phyloP scores from a whole-genome alignment of 306 rosid genomes.

The Glycyrrhiza uralensis region DNA sequence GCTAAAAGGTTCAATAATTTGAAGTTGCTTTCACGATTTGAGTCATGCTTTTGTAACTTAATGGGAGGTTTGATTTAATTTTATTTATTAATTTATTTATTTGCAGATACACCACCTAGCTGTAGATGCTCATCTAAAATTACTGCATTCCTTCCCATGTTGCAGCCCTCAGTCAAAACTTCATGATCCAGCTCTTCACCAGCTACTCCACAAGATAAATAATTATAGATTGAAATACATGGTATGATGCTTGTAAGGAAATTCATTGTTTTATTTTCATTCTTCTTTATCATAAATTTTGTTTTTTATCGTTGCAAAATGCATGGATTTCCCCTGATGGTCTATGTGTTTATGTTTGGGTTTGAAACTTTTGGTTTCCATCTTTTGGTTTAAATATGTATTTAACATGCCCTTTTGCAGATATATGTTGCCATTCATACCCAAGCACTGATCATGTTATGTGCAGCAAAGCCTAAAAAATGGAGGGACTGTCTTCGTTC shows the following conservation, averaged over 20 bases:
- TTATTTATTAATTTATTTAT: slow-evolving; percentile 11
- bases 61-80: background rate
- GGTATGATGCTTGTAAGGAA: slow-evolving; percentile 5
- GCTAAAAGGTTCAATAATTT: slow-evolving; percentile 64
- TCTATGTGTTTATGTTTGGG: too few relatives aligned
- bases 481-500: too few relatives aligned
- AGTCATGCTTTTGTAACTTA: background rate
- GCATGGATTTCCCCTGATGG: too few relatives aligned
- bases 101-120: slow-evolving; percentile 86
- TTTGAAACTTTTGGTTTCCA: too few relatives aligned
- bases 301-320: background rate
- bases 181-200: slow-evolving; percentile 96
- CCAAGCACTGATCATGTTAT: too few relatives aligned
- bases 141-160: slow-evolving; percentile 26
- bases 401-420: too few relatives aligned
- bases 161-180: slow-evolving; percentile 90
- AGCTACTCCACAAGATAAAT: slow-evolving; percentile 79
- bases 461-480: too few relatives aligned
- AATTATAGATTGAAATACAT: slow-evolving; percentile 16
- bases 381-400: too few relatives aligned
- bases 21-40: slow-evolving; percentile 15
- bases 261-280: background rate
- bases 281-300: background rate
- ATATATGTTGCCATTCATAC: too few relatives aligned
- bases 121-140: slow-evolving; percentile 78